These are phyloP conservation scores for Pseudozyma flocculosa DNA, from an alignment of 1,284 basidiomycete species.

Conservation along the genomic window DNA sequence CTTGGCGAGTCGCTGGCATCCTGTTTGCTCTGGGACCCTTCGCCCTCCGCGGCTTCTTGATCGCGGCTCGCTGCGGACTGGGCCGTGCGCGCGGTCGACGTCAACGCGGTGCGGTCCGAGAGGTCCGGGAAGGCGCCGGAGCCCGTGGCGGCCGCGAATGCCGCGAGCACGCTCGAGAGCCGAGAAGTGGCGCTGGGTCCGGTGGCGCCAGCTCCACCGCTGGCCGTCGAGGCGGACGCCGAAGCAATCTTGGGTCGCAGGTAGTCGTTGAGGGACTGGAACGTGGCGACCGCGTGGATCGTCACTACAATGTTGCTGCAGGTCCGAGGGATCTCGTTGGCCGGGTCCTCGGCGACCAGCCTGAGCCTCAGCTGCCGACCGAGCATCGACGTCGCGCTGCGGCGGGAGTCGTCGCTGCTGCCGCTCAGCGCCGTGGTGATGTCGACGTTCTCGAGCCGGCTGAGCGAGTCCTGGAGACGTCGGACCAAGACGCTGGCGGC, in stretches of 20 bases:
- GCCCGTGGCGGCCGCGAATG: conserved; percentile 70
- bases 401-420: conserved; percentile 33
- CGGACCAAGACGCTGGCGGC: conserved; percentile 37
- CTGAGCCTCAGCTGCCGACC: conserved; percentile 50
- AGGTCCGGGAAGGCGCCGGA: conserved; percentile 22
- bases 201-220: conserved; percentile 30
- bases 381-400: conserved; percentile 40
- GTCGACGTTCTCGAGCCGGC: conserved; percentile 48
- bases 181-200: conserved; percentile 62
- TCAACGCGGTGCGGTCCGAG: conserved; percentile 4
- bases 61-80: not conserved
- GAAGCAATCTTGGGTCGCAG: conserved; percentile 49
- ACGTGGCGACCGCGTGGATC: conserved; percentile 55
- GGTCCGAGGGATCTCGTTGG: conserved; percentile 38
- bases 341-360: conserved; percentile 46
- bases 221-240: conserved; percentile 12
- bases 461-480: conserved; percentile 51
- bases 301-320: conserved; percentile 51
- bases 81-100: conserved; percentile 1
- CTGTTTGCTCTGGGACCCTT: not conserved
- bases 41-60: not conserved
- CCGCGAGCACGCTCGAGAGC: conserved; percentile 84
- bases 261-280: conserved; percentile 52
- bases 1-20: not conserved
- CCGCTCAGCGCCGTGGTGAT: conserved; percentile 43